Conservation (phyloP, 164 flowering plant genomes). For the Aristolochia californica region DNA sequence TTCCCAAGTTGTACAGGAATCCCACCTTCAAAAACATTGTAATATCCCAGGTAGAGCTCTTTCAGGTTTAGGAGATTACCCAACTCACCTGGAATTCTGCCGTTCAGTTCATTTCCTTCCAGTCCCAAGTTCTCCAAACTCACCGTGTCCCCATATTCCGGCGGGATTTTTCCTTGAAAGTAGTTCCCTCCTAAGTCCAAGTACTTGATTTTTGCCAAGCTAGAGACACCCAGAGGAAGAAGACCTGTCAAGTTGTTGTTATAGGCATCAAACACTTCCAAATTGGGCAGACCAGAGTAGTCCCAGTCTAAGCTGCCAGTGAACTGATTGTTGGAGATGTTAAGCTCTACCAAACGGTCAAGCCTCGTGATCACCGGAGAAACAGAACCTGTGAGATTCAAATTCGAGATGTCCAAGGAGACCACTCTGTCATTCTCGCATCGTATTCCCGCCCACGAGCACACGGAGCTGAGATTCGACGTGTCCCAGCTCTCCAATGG, state of each 20-base stretch:
- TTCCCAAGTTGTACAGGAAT: constrained; percentile 72
- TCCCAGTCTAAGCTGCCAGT: constrained; percentile 67
- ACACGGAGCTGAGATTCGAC: constrained; percentile 44
- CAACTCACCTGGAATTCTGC: constrained; percentile 68
- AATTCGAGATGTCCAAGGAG: constrained; percentile 47
- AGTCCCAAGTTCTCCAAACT: constrained; percentile 55
- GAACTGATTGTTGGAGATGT: constrained; percentile 75
- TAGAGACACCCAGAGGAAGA: constrained; percentile 44
- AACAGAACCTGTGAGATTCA: constrained; percentile 54
- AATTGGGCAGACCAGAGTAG: constrained; percentile 36
- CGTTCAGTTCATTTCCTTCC: constrained; percentile 63
- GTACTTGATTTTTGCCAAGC: constrained; percentile 38
- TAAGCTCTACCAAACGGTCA: constrained; percentile 42
- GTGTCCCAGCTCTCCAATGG: constrained; percentile 39
- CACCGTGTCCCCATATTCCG: constrained; percentile 39
- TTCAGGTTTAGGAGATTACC: constrained; percentile 67
- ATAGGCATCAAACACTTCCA: constrained; percentile 70
- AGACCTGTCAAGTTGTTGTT: constrained; percentile 67
- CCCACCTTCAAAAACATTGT: constrained; percentile 74
- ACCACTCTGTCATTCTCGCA: constrained; percentile 47
- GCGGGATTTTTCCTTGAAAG: constrained; percentile 67
- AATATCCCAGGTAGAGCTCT: constrained; percentile 59
- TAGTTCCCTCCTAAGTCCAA: constrained; percentile 83
- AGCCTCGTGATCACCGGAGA: constrained; percentile 36
- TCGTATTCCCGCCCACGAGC: constrained; percentile 68